Percentiles rank a stretch among this genome's conserved stretches.
Conservation (phyloP, 2,329 filamentous ascomycete genomes). For the Nothophaeocryptopus gaeumannii region DNA sequence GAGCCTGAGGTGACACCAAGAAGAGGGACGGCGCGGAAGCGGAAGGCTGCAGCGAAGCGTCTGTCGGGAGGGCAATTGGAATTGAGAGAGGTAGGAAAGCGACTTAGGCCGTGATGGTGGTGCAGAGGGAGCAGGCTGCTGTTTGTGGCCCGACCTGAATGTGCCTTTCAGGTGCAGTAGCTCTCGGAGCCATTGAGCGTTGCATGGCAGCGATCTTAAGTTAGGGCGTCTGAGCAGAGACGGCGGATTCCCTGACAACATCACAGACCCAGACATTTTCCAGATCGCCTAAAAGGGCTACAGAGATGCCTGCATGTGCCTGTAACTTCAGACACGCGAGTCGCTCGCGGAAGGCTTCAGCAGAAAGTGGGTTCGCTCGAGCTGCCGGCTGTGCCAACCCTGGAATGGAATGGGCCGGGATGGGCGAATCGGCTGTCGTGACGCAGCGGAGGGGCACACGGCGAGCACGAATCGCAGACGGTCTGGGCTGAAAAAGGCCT, state of each 20-base stretch:
- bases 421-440: too few relatives aligned
- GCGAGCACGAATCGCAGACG: too few relatives aligned
- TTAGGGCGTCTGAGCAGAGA: conserved; percentile 20
- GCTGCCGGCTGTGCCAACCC: conserved; percentile 1
- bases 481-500: too few relatives aligned
- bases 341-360: not conserved
- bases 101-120: too few relatives aligned
- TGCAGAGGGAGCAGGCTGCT: too few relatives aligned
- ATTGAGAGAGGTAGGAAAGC: not conserved
- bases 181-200: conserved; percentile 18
- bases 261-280: not conserved
- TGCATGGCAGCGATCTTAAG: conserved; percentile 22
- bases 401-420: too few relatives aligned
- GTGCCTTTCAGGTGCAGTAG: conserved; percentile 17
- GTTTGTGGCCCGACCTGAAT: too few relatives aligned
- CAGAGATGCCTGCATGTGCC: conserved; percentile 8
- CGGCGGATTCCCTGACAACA: conserved; percentile 17
- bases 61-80: not conserved
- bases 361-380: not conserved
- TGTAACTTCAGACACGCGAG: conserved; percentile 1
- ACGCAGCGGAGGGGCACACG: too few relatives aligned
- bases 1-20: conserved; percentile 12
- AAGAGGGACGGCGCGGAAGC: conserved; percentile 13
- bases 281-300: conserved; percentile 12
- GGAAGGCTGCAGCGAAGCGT: conserved; percentile 15